Conservation (phyloP, 2,329 filamentous ascomycete species). For the Coniochaeta sp. region DNA sequence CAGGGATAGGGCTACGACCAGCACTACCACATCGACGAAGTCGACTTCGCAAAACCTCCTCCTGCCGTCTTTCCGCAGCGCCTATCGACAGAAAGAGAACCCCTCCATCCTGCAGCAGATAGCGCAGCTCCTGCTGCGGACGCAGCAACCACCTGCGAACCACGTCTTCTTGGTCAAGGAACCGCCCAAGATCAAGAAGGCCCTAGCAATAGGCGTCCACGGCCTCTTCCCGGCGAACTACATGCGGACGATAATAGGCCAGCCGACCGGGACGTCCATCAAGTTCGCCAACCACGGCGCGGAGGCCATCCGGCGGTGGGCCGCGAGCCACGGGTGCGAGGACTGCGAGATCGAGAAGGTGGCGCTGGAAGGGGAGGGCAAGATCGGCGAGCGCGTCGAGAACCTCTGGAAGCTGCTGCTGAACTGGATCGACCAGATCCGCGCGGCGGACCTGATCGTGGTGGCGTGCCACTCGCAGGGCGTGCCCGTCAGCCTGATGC, state of each 20-base stretch:
- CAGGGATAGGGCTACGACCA: not conserved
- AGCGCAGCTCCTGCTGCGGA: conserved; percentile 47
- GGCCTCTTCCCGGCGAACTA: conserved; percentile 86
- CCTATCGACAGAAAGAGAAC: conserved; percentile 59
- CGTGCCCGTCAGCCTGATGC: conserved; percentile 86
- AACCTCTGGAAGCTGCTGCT: conserved; percentile 90
- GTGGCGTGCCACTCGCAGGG: conserved; percentile 95
- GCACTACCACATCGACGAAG: conserved; percentile 27
- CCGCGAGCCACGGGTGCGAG: conserved; percentile 61
- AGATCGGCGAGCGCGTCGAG: conserved; percentile 81
- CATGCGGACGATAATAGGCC: conserved; percentile 84
- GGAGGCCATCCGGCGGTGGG: conserved; percentile 77
- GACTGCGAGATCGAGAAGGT: conserved; percentile 88
- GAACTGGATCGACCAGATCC: conserved; percentile 90
- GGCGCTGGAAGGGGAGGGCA: conserved; percentile 88
- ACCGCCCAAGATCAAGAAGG: conserved; percentile 68
- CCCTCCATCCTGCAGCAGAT: conserved; percentile 66
- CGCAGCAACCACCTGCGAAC: conserved; percentile 48
- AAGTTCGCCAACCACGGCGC: conserved; percentile 86
- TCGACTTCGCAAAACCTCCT: conserved; percentile 51
- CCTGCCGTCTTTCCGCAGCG: conserved; percentile 61
- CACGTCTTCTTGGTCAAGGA: conserved; percentile 69
- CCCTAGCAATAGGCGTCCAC: conserved; percentile 89
- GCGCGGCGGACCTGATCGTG: conserved; percentile 79
- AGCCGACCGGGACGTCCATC: conserved; percentile 91